phyloP scores from a whole-genome alignment of 345 rosid genomes.

The Heritiera littoralis region DNA sequence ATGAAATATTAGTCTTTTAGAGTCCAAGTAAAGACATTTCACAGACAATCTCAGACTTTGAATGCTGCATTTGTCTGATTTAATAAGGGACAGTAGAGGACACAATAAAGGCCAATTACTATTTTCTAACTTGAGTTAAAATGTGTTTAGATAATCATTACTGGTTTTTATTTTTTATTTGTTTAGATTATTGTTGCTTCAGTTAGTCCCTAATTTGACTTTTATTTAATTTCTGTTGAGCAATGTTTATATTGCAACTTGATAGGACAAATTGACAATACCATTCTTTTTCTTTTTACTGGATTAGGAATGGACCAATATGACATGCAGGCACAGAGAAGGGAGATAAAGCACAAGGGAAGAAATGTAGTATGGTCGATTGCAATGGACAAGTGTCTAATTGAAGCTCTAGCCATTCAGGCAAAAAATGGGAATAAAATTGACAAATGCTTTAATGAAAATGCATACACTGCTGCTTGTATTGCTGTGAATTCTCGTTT shows the following conservation, averaged over 20 bases:
- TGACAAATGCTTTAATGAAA: constrained; percentile 80
- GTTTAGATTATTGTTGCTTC: background rate
- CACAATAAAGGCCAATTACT: background rate
- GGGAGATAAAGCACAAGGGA: constrained; percentile 79
- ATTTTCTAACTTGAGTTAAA: background rate
- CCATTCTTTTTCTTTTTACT: constrained; percentile 14
- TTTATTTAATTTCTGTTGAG: constrained; percentile 6
- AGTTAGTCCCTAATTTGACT: background rate
- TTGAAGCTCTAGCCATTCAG: constrained; percentile 79
- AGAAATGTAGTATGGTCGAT: constrained; percentile 88
- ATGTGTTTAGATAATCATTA: background rate
- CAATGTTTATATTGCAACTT: background rate
- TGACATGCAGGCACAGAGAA: constrained; percentile 56
- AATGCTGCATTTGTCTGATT: background rate
- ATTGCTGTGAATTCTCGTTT: constrained; percentile 70
- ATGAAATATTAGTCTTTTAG: background rate
- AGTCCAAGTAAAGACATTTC: background rate
- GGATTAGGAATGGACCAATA: constrained; percentile 66
- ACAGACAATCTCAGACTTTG: background rate
- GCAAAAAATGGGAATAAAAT: constrained; percentile 81
- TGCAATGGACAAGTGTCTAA: constrained; percentile 88
- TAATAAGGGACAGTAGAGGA: too few species aligned
- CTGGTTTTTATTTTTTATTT: background rate
- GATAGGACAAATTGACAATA: background rate
- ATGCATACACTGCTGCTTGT: constrained; percentile 78